A percentile compares a stretch with the other conserved stretches of the same genome.
Conservation (phyloP, 805 yeast species). For the Yamadazyma akitaensis region DNA sequence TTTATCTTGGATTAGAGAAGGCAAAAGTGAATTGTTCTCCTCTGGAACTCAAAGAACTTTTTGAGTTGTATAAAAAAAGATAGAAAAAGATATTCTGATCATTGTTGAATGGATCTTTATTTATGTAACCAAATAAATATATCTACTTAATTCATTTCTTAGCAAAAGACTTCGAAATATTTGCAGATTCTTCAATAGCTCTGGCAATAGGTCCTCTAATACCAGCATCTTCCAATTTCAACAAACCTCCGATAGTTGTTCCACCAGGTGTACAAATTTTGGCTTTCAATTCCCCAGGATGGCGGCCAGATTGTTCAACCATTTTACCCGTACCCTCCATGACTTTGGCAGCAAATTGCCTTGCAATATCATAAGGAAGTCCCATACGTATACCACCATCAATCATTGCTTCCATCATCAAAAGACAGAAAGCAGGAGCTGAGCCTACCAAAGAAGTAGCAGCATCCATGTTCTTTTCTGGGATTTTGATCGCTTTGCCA, state of each 20-base stretch:
- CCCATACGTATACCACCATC: constrained; percentile 97
- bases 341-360: constrained; percentile 86
- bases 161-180: constrained; percentile 57
- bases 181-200: constrained; percentile 91
- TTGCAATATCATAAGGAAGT: constrained; percentile 78
- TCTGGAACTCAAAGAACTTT: constrained; percentile 23
- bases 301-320: constrained; percentile 77
- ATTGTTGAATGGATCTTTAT: background rate
- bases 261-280: constrained; percentile 97
- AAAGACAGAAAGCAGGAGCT: constrained; percentile 90
- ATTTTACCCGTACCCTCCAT: constrained; percentile 91
- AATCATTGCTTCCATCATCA: constrained; percentile 85
- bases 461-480: constrained; percentile 94
- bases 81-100: background rate
- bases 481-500: constrained; percentile 64
- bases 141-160: constrained; percentile 23
- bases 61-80: constrained; percentile 4
- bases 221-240: constrained; percentile 88
- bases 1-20: constrained; percentile 30
- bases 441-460: constrained; percentile 95
- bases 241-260: constrained; percentile 91
- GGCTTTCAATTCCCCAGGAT: constrained; percentile 84
- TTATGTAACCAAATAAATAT: background rate
- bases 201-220: constrained; percentile 83
- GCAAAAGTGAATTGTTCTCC: constrained; percentile 30